Evolutionary conservation across 305 asterid genomes (phyloP), one percentile per base, ranked within the genome.

Genomic region (Fraxinus nigra): DNA sequence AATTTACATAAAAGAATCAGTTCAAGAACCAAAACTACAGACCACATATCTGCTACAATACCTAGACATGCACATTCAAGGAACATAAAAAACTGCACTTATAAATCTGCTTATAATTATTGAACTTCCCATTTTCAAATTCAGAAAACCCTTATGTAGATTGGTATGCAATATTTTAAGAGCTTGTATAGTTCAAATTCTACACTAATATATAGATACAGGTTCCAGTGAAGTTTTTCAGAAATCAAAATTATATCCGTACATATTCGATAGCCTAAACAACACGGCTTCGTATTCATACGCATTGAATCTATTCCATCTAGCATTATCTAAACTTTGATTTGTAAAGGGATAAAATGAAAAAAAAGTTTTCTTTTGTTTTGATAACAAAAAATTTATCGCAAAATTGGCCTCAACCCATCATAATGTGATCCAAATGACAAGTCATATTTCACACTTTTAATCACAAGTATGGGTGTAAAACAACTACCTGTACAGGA

Each of bases 401-500:
- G 3, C 9, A 7, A 43, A 79, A 38, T 59, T 75, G 75, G 79
- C 69, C 16, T 5, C 40, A 69, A 51, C 38, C 61, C 48, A 79
- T 32, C 78, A 74, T 24, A 65, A 1, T 65, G 65, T 24, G 78
- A 54, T 73, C 18, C 73, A 74, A 37, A 73, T 77, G 54, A 32
- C 16, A 37, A 37, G 59, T 74, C 67, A 43, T 76, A 65, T 69
- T 34, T 48, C 82, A 77, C 43, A 28, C 38, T 32, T 48, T 78
- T 72, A 32, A 54, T 24, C 78, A 75, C 67, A 80, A 38, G 78
- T 72, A 38, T 56, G 54, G 33, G 81, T 75, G 77, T 76, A 65
- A 77, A 82, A 72, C 38, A 77, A 86, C 80, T 87, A 96, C 99
- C 98, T 92, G 85, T 30, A 89, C 95, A 78, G 98, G 99, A 87